Base-by-base conservation (phyloP, 2,329 filamentous ascomycete species). In the Verticillium klebahnii region DNA sequence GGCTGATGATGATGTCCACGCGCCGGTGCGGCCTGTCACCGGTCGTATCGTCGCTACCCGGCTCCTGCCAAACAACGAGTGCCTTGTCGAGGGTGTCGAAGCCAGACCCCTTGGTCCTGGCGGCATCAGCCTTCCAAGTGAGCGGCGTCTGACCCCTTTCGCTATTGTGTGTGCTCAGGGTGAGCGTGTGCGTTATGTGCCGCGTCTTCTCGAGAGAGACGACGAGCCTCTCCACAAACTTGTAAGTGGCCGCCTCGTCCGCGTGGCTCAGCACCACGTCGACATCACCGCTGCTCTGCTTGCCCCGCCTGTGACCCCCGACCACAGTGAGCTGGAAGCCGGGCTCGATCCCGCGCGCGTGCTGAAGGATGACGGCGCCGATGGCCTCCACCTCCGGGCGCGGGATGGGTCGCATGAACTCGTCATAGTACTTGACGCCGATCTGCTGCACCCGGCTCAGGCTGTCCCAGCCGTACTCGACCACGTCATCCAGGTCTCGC, bases 21-120 rank as follows among this genome's bases (percentile, higher is more conserved):
- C 94, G 83, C 23, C 93, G 86, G 71, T 97, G 94, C 1, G 84
- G 82, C 19, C 39, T 29, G 14, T 9, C 25, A 25, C 19, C n/a
- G 5, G 45, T 8, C 45, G 9, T 5, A 5, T 37, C 29, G 15
- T 58, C 25, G 59, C 50, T 12, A 5, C 74, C 58, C 0, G 89
- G 89, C 69, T 93, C 81, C 71, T 96, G 91, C 94, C 94, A 98
- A 0, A 97, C 92, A 1, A 97, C 90, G 59, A 98, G 78, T 0
- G 93, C 93, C 73, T 97, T 97, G 73, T 98, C 93, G 1, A 98
- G 82, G 0, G 88, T 91, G 71, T 97, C 93, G 67, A 97, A 97
- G 0, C 91, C 91, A 25, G 81, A 77, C 0, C 83, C 82, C 14
- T 60, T 63, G 19, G 19, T 61, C 45, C 45, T 52, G 2, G 57